Base-by-base conservation (phyloP, 768 basidiomycete genomes). In the Pleurotus tuoliensis region DNA sequence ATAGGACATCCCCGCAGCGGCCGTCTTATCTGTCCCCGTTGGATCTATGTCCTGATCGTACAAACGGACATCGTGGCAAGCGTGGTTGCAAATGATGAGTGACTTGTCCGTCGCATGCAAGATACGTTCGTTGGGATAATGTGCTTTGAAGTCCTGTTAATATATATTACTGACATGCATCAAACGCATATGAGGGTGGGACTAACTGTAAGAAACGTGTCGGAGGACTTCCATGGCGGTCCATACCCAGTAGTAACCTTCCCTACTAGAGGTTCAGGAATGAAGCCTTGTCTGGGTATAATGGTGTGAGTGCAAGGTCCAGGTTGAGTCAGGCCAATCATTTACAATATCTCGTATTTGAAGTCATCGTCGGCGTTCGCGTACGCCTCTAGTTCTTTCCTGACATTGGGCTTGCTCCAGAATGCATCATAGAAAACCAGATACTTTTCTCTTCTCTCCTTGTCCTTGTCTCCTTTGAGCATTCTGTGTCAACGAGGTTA, bases 1-100 rank as follows among this genome's bases (percentile, higher is more conserved):
- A 30, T 58, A 61, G 8, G 60, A 58, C 60, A 61, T 61, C 24
- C 60, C 60, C 25, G 60, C 60, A 13, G 51, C 13, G 11, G 22
- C 1, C 7, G 20, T 47, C 40, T 46, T 58, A 41, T 61, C 60
- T 18, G 38, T 37, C 16, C 25, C n/a, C 24, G 57, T 39, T 39
- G 59, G 53, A 18, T 58, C 57, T 5, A 44, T 22, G 9, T 56
- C 46, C 16, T 44, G 1, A 3, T 27, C 15, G 50, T 61, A 61
- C 38, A 59, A 41, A 4, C 60, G 57, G 13, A 48, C 47, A 40
- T 61, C 60, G 43, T 58, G 58, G 43, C 45, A 54, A 25, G 60
- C 41, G 16, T 50, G 25, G 47, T 61, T 61, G 3, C 52, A 52
- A 15, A 61, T 61, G 3, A 61, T 59, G 22, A 55, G 40, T 15